These are phyloP conservation scores for Trichocladium antarcticum DNA, from an alignment of 495 filamentous ascomycete species.

Conservation along the genomic window DNA sequence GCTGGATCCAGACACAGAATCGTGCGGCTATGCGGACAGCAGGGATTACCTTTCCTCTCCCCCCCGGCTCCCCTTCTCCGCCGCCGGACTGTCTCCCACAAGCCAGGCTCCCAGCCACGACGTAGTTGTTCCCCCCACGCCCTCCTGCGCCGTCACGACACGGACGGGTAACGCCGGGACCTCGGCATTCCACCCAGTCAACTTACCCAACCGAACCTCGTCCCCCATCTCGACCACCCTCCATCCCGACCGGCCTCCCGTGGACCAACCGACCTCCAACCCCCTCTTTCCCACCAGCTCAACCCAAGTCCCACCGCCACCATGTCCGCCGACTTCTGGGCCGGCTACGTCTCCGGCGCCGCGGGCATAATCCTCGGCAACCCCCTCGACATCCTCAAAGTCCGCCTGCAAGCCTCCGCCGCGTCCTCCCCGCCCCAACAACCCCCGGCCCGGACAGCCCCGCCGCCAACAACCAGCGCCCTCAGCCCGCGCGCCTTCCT, in stretches of 20 bases:
- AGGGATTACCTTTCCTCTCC: too few relatives aligned
- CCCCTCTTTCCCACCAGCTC: too few relatives aligned
- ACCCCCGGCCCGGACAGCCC: slow-evolving; percentile 6
- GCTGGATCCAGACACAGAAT: too few relatives aligned
- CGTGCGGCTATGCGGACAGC: too few relatives aligned
- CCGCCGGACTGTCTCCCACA: too few relatives aligned
- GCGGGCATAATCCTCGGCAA: slow-evolving; percentile 78
- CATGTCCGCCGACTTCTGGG: slow-evolving; percentile 82
- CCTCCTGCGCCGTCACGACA: too few relatives aligned
- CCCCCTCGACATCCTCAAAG: slow-evolving; percentile 78
- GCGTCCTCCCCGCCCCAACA: slow-evolving; percentile 30
- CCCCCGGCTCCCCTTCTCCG: too few relatives aligned
- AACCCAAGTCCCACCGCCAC: too few relatives aligned
- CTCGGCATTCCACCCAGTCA: neutral
- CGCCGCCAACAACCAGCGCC: neutral
- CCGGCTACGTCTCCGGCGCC: slow-evolving; percentile 73
- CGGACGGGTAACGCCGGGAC: neutral
- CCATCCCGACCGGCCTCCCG: slow-evolving; percentile 66
- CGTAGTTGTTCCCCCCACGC: too few relatives aligned
- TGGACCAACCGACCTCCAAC: too few relatives aligned
- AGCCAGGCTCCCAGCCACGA: too few relatives aligned
- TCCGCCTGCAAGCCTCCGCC: slow-evolving; percentile 55
- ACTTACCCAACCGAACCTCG: too few relatives aligned
- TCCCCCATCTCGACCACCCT: neutral
- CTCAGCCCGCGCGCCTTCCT: slow-evolving; percentile 23